Evolutionary conservation across 257 asterid species (phyloP), one percentile per base, ranked within the genome.

Genomic region (Misopates orontium): DNA sequence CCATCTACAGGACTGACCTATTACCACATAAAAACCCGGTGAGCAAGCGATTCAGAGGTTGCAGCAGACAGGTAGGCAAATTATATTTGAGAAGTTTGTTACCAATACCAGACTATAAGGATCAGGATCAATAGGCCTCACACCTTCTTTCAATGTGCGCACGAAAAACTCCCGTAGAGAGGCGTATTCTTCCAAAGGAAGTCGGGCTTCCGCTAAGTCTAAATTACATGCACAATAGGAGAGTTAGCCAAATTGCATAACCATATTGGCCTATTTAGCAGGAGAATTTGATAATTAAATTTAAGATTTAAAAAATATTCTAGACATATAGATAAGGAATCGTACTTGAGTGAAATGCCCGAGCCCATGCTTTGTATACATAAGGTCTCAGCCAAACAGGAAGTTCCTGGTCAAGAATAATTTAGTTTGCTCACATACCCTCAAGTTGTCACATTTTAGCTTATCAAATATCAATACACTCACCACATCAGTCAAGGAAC

Each of bases 1-100:
- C 99, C 99, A 66, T 93, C 99, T 52, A 93, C 99, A 28, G 99
- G 99, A 83, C 97, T 90, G 56, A 80, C 79, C 99, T 93, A 74
- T 71, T 70, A 52, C 56, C 78, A 70, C 7, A 63, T 62, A 54
- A 67, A 52, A 56, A 65, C 44, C 15, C 53, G 53, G 50, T 48
- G 70, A 25, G 39, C 64, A 60, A 58, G 59, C 60, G 55, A 54
- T 70, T 58, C 50, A 57, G 19, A 54, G 58, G 71, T 44, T 50
- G 51, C 59, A 59, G n/a, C 32, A 68, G 60, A 14, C 41, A 53
- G 13, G n/a, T 28, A 14, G 51, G 45, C 65, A 18, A 62, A 62
- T 49, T 8, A 66, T 73, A 62, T 48, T 75, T 59, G 64, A 75
- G 69, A 83, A 74, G 65, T 78, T 70, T 60, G 98, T 80, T 83